Percentiles rank a stretch among this genome's conserved stretches.
phyloP scores from a whole-genome alignment of 768 basidiomycete species.

The Auricularia cornea region DNA sequence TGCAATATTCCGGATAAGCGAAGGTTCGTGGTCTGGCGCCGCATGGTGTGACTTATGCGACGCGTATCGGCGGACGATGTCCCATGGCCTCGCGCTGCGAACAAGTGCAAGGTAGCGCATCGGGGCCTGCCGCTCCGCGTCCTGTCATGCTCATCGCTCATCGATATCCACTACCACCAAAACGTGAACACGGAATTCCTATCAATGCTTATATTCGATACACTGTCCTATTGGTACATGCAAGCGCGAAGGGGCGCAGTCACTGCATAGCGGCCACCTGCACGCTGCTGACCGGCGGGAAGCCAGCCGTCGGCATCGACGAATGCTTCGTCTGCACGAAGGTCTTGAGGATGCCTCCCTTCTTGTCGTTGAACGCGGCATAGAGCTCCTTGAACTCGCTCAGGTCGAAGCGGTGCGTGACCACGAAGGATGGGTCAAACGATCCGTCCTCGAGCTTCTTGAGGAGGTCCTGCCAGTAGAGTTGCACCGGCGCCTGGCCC shows the following conservation, averaged over 20 bases:
- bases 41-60: background rate
- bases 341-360: conserved; percentile 47
- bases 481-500: conserved; percentile 64
- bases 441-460: conserved; percentile 65
- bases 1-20: conserved; percentile 61
- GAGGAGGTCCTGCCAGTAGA: conserved; percentile 65
- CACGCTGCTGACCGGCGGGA: conserved; percentile 45
- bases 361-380: conserved; percentile 50
- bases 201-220: too few species aligned
- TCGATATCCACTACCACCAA: background rate
- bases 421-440: conserved; percentile 28
- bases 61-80: background rate
- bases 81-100: background rate
- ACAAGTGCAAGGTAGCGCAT: background rate
- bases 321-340: conserved; percentile 64
- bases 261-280: conserved; percentile 10
- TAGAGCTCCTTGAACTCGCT: conserved; percentile 40
- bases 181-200: too few species aligned
- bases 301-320: conserved; percentile 37
- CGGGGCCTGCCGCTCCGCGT: background rate
- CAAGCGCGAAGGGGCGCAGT: background rate
- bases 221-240: background rate
- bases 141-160: background rate
- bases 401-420: conserved; percentile 1
- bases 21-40: background rate